phyloP scores from a whole-genome alignment of 2,329 filamentous ascomycete species.

The Sporothrix brasiliensis region DNA sequence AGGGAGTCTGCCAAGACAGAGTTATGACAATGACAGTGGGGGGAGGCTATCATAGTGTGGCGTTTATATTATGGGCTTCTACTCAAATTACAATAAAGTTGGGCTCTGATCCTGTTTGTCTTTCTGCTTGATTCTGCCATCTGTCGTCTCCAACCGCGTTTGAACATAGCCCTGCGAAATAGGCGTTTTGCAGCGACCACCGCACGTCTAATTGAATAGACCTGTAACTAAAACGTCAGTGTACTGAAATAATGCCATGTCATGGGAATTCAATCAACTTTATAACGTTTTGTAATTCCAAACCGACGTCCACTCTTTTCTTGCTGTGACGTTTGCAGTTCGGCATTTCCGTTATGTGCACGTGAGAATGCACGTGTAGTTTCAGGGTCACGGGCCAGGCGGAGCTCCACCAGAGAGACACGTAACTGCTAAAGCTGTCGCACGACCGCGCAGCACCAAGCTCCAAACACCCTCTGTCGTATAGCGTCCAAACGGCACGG shows the following conservation, averaged over 20 bases:
- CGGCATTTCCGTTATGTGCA: slow-evolving; percentile 1
- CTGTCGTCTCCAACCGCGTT: neutral
- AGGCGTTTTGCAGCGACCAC: neutral
- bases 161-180: neutral
- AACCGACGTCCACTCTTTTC: too few species aligned
- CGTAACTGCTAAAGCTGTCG: slow-evolving; percentile 34
- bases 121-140: neutral
- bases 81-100: neutral
- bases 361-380: slow-evolving; percentile 25
- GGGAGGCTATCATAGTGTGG: neutral
- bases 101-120: neutral
- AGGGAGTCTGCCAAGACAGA: slow-evolving; percentile 35
- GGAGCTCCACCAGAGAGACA: slow-evolving; percentile 34
- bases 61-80: neutral
- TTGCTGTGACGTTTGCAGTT: too few species aligned
- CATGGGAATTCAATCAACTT: too few species aligned
- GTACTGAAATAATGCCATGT: neutral
- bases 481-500: slow-evolving; percentile 23
- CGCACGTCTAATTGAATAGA: neutral
- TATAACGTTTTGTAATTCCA: too few species aligned
- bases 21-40: slow-evolving; percentile 32
- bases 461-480: slow-evolving; percentile 7
- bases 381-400: slow-evolving; percentile 24
- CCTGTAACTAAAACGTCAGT: neutral
- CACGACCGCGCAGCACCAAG: slow-evolving; percentile 27